Percentiles rank a stretch among this genome's conserved stretches.
These are phyloP conservation scores for Candida nemodendra DNA, from an alignment of 805 yeast genomes.

Conservation along the genomic window DNA sequence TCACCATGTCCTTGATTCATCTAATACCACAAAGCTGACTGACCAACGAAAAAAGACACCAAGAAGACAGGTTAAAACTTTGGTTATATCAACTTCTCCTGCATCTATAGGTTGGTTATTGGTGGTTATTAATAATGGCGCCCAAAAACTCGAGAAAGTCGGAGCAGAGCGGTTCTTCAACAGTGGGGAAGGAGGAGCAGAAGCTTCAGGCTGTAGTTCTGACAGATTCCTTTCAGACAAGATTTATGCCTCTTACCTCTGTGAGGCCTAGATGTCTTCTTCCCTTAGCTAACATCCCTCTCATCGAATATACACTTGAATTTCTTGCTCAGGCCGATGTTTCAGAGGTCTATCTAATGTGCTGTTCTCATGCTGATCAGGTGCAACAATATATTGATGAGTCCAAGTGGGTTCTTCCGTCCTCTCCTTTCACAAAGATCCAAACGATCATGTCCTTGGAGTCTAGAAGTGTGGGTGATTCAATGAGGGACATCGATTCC, in stretches of 20 bases:
- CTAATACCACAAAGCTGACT: no score
- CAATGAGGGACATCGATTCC: slow-evolving; percentile 92
- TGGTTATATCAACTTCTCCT: no score
- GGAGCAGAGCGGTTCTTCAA: slow-evolving; percentile 7
- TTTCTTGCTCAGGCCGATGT: slow-evolving; percentile 90
- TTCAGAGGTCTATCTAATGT: slow-evolving; percentile 84
- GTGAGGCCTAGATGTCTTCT: slow-evolving; percentile 85
- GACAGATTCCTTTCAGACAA: slow-evolving; percentile 88
- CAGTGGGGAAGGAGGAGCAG: slow-evolving; percentile 50
- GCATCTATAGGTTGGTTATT: no score
- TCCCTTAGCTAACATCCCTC: slow-evolving; percentile 90
- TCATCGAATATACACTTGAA: slow-evolving; percentile 92
- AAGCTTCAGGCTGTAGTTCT: slow-evolving; percentile 91
- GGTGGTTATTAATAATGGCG: no score
- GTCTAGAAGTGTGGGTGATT: slow-evolving; percentile 92
- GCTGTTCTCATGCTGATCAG: slow-evolving; percentile 88
- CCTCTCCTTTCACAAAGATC: slow-evolving; percentile 78
- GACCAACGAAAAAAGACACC: no score
- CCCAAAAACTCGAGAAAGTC: slow-evolving; percentile 22
- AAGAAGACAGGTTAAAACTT: no score
- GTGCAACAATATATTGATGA: slow-evolving; percentile 76
- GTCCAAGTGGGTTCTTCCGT: slow-evolving; percentile 65
- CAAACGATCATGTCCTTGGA: slow-evolving; percentile 81
- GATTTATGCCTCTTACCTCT: slow-evolving; percentile 90
- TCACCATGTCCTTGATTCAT: no score